phyloP scores from a whole-genome alignment of 2,329 filamentous ascomycete species.

The Monosporascus sp. region DNA sequence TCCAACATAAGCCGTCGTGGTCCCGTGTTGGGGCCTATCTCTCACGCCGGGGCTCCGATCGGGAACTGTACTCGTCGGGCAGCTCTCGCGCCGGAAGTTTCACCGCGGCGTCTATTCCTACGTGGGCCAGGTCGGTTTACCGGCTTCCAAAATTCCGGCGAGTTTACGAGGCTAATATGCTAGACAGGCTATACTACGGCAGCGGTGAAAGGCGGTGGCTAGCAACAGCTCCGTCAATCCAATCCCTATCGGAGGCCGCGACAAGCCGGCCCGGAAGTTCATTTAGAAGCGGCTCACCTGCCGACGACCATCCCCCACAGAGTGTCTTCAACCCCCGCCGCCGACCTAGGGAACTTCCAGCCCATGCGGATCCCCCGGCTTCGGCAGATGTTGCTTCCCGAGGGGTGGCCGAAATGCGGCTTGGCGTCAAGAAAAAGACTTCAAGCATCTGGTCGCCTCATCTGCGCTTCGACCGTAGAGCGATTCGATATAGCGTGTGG shows the following conservation, averaged over 20 bases:
- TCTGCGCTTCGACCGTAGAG: constrained; percentile 58
- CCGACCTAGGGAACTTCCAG: constrained; percentile 24
- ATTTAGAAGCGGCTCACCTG: constrained; percentile 41
- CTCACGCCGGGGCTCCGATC: constrained; percentile 44
- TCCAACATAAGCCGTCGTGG: constrained; percentile 45
- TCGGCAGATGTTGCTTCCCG: constrained; percentile 40
- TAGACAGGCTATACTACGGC: constrained; percentile 62
- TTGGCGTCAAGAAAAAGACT: constrained; percentile 40
- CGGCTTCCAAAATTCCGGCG: not conserved
- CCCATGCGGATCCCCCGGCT: constrained; percentile 25
- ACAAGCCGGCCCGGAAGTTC: constrained; percentile 45
- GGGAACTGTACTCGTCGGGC: constrained; percentile 46
- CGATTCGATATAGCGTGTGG: constrained; percentile 60
- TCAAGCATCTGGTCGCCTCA: constrained; percentile 72
- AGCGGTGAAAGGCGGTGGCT: constrained; percentile 56
- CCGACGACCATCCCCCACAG: constrained; percentile 41
- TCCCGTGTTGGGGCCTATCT: constrained; percentile 48
- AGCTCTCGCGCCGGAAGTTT: constrained; percentile 46
- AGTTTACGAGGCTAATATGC: constrained; percentile 8
- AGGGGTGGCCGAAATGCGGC: constrained; percentile 24
- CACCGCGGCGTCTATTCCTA: constrained; percentile 40
- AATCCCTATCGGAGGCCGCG: constrained; percentile 39
- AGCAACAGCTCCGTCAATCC: constrained; percentile 39
- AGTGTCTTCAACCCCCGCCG: constrained; percentile 26
- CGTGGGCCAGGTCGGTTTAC: constrained; percentile 46